Evolutionary conservation across 306 rosid genomes (phyloP).

Genomic region (Herpetospermum pedunculosum): DNA sequence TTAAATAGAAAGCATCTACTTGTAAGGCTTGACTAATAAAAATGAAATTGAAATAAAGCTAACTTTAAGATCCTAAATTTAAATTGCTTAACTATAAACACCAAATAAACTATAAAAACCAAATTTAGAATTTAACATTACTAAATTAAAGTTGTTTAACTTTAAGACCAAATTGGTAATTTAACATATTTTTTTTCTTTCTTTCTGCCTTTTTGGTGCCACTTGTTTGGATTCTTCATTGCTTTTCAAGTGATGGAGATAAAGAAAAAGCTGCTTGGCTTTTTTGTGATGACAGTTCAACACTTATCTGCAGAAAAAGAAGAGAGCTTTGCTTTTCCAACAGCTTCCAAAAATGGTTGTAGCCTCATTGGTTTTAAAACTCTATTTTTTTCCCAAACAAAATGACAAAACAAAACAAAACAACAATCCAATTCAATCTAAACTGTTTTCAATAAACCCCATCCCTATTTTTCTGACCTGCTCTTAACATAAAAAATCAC

Average conservation of each 20-base stretch:
- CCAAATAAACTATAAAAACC: no score
- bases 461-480: not conserved
- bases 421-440: not conserved
- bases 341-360: not conserved
- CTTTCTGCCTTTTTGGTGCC: not conserved
- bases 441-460: not conserved
- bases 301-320: constrained; percentile 3
- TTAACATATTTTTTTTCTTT: no score
- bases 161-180: not conserved
- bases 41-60: no score
- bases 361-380: not conserved
- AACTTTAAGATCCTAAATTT: no score
- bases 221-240: constrained; percentile 9
- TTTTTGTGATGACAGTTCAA: constrained; percentile 6
- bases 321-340: not conserved
- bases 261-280: constrained; percentile 13
- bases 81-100: no score
- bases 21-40: no score
- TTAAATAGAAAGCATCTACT: no score
- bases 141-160: no score
- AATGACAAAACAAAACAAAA: not conserved
- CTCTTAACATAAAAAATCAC: not conserved
- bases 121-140: no score
- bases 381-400: not conserved
- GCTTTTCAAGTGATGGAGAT: not conserved